phyloP scores from a whole-genome alignment of 768 basidiomycete species.

The Tricholoma sp. region DNA sequence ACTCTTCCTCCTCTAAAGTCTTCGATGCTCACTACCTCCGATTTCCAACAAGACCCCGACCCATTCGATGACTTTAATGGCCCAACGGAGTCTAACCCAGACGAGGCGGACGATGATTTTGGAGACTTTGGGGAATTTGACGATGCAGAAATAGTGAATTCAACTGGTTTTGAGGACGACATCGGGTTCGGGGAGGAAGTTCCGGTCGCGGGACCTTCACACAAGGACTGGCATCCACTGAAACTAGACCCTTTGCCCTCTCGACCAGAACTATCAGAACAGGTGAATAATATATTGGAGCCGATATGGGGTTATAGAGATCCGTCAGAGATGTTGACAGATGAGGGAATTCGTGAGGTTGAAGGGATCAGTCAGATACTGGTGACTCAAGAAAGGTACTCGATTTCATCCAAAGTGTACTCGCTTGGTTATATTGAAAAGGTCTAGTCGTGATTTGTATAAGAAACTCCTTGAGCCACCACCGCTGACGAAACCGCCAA shows the following conservation, averaged over 20 bases:
- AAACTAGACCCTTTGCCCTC: constrained; percentile 61
- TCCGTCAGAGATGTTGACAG: constrained; percentile 49
- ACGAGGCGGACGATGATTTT: constrained; percentile 69
- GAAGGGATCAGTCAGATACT: constrained; percentile 81
- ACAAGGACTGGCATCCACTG: constrained; percentile 55
- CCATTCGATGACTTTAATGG: constrained; percentile 58
- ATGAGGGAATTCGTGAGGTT: constrained; percentile 72
- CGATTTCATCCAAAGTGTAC: constrained; percentile 4
- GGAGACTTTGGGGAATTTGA: constrained; percentile 88
- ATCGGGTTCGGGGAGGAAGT: constrained; percentile 32
- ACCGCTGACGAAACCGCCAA: constrained; percentile 77
- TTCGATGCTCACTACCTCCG: constrained; percentile 18
- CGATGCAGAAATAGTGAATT: constrained; percentile 40
- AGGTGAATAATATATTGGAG: constrained; percentile 60
- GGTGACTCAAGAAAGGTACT: constrained; percentile 69
- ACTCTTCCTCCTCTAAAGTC: constrained; percentile 23
- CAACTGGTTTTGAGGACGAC: constrained; percentile 31
- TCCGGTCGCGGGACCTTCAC: constrained; percentile 37
- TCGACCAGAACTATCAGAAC: constrained; percentile 47
- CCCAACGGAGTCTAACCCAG: constrained; percentile 36
- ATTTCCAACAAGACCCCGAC: constrained; percentile 27
- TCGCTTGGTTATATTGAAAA: constrained; percentile 12
- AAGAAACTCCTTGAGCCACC: constrained; percentile 65
- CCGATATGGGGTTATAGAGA: constrained; percentile 59
- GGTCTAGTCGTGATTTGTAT: constrained; percentile 71